Evolutionary conservation across 805 yeast genomes (phyloP).

Genomic region (Pichia thaimueangensis): DNA sequence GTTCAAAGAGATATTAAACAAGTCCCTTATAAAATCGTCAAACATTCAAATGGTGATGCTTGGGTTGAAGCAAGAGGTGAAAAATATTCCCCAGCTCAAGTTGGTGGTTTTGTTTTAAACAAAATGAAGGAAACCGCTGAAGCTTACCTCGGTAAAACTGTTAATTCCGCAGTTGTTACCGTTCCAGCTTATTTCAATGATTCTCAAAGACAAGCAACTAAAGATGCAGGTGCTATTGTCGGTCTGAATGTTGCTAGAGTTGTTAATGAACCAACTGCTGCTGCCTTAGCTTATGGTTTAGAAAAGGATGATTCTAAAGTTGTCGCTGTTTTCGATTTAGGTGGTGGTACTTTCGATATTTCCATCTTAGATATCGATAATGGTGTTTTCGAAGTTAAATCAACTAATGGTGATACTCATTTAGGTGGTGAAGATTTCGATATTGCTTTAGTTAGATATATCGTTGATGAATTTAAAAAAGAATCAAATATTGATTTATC

Average conservation of each 20-base stretch:
- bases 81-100: constrained; percentile 59
- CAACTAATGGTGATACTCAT: constrained; percentile 95
- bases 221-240: constrained; percentile 96
- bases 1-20: constrained; percentile 59
- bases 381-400: constrained; percentile 96
- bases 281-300: constrained; percentile 92
- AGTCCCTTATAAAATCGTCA: constrained; percentile 58
- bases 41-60: constrained; percentile 61
- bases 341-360: constrained; percentile 98
- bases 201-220: constrained; percentile 90
- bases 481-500: constrained; percentile 51
- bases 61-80: constrained; percentile 49
- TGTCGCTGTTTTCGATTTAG: constrained; percentile 94
- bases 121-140: constrained; percentile 99
- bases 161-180: constrained; percentile 84
- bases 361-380: constrained; percentile 94
- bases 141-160: constrained; percentile 80
- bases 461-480: constrained; percentile 49
- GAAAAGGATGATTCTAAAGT: constrained; percentile 54
- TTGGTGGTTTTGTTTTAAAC: constrained; percentile 70
- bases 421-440: constrained; percentile 92
- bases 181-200: constrained; percentile 90
- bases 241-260: constrained; percentile 87
- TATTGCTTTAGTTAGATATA: constrained; percentile 75
- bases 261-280: constrained; percentile 88